Percentiles rank a stretch among this genome's conserved stretches.
Conservation (phyloP, 2,329 filamentous ascomycete genomes). For the Aspergillus sp. region DNA sequence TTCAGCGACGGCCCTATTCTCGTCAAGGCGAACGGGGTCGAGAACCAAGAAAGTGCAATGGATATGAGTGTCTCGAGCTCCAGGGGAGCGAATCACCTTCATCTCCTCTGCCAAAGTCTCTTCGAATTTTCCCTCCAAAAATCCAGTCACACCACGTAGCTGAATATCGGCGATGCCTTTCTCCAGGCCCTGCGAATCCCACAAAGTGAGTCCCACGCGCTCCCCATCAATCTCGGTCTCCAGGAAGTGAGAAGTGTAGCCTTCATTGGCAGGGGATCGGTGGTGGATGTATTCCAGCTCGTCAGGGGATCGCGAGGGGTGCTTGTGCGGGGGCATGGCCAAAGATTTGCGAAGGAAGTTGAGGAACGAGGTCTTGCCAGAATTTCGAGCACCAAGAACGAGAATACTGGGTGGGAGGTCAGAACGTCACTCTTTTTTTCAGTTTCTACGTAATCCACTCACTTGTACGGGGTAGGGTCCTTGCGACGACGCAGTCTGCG, state of each 20-base stretch:
- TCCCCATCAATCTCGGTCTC: slow-evolving; percentile 94
- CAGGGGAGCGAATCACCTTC: slow-evolving; percentile 90
- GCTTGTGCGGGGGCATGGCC: slow-evolving; percentile 76
- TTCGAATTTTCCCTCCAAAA: slow-evolving; percentile 97
- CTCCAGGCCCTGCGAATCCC: slow-evolving; percentile 94
- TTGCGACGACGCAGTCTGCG: slow-evolving; percentile 88
- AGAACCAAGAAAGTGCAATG: slow-evolving; percentile 91
- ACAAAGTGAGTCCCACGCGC: slow-evolving; percentile 85
- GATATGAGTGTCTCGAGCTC: slow-evolving; percentile 92
- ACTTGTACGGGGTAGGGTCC: slow-evolving; percentile 98
- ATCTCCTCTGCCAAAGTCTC: slow-evolving; percentile 97
- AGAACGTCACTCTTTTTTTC: not conserved
- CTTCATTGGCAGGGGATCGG: slow-evolving; percentile 53
- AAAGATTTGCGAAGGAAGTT: slow-evolving; percentile 88
- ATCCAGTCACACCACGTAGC: slow-evolving; percentile 81
- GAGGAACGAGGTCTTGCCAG: slow-evolving; percentile 94
- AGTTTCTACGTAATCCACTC: slow-evolving; percentile 39
- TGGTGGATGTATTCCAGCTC: slow-evolving; percentile 50
- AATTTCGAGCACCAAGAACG: slow-evolving; percentile 78
- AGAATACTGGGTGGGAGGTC: slow-evolving; percentile 62
- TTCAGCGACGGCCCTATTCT: slow-evolving; percentile 68
- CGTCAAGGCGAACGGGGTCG: slow-evolving; percentile 79
- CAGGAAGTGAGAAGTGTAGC: slow-evolving; percentile 82
- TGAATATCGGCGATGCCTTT: slow-evolving; percentile 94
- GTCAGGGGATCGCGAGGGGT: slow-evolving; percentile 53